Evolutionary conservation across 805 yeast species (phyloP), one percentile per base, ranked within the genome.

Genomic region (Candida ovalis): DNA sequence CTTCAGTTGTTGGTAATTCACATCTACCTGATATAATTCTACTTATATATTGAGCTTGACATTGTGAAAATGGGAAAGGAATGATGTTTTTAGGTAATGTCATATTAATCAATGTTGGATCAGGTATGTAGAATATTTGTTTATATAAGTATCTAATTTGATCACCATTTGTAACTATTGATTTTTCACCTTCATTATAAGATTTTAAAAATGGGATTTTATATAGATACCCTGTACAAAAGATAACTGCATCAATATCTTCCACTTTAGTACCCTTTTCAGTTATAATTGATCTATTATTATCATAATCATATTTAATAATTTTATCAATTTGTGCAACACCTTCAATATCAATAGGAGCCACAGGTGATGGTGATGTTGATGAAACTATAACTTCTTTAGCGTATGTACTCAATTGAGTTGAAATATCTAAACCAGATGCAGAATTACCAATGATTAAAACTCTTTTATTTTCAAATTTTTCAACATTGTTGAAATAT

Each of bases 201-300:
- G 53, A 53, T 40, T 76, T 72, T 44, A 88, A 63, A 55, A 78
- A 85, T 19, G 95, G 94, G 47, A 78, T 71, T 33, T 80, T 75
- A 58, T 81, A 81, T 41, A 80, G 69, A 63, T 86, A 88, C 1
- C 96, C 96, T 0, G 96, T 87, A 43, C 88, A 86, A 61, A 82
- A 85, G 9, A 87, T 68, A 9, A 88, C 68, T 21, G 60, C 58
- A 52, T 86, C 91, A 37, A 86, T 76, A 33, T 70, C 71, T 1
- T 56, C 55, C 2, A 82, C 49, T 10, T 56, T 62, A 2, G 63
- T 54, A 2, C 85, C 89, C 52, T 80, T 80, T 3, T 55, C 69
- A 48, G 83, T 77, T 12, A 63, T 58, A 1, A 82, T 74, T 0
- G 70, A 57, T 42, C 64, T 61, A 24, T 57, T 51, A 18, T 61